Base-by-base conservation (phyloP, 164 flowering plant species). In the Umbilicus rupestris region DNA sequence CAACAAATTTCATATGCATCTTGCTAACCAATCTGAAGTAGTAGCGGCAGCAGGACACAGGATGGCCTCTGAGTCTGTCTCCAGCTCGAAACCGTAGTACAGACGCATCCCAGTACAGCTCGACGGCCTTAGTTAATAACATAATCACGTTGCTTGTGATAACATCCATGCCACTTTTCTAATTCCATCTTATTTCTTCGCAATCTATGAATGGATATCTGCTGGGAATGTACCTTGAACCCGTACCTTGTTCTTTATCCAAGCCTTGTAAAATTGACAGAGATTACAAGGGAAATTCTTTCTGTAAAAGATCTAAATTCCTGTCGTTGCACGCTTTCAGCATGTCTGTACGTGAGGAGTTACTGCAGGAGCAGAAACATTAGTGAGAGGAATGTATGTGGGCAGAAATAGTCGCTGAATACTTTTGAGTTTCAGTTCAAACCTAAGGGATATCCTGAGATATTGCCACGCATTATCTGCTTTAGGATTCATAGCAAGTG, bases 381-480 rank as follows among this genome's bases (percentile, higher is more conserved):
- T 24, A 0, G 3, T 55, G 17, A 28, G 35, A 55, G 60, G 31
- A 28, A 55, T 28, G 29, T 12, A 28, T 30, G 33, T 12, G 19
- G 5, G 15, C 6, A 14, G 19, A 28, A 55, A 49, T n/a, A 22
- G 28, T 11, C 28, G 12, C 2, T 55, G 19, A 50, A 62, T 16
- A 41, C 22, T 42, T n/a, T n/a, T 8, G 14, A 8, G 17, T 5
- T 62, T 45, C 20, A 49, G 24, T 5, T 22, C 7, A 67, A 65
- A 94, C 98, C 98, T 88, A 62, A 94, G 81, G 69, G 99, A 94
- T 46, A 91, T 83, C 77, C 87, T 83, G 80, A 94, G 78, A 80
- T 91, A 94, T 46, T 90, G 94, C 98, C 97, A 94, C 5, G 96
- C 97, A 81, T 88, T 94, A 63, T 94, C 99, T 66, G 99, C 97